Conservation (phyloP, 331 rosid species). For the Telfairia occidentalis region DNA sequence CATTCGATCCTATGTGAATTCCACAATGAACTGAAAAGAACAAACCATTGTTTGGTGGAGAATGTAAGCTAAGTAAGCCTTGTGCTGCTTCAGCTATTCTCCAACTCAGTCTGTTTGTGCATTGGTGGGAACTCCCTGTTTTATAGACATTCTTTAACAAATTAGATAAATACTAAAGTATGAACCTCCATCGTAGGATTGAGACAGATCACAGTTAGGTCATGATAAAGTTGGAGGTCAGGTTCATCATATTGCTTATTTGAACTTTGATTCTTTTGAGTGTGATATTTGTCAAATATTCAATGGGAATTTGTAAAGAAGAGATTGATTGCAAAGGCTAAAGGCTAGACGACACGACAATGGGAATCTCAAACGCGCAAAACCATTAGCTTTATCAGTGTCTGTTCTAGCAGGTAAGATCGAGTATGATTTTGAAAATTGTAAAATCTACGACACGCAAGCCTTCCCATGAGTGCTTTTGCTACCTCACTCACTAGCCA, state of each 20-base stretch:
- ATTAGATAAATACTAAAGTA: constrained; percentile 13
- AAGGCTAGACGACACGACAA: constrained; percentile 16
- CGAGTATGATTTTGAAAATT: constrained; percentile 22
- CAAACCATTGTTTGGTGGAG: constrained; percentile 30
- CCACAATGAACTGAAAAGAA: not conserved
- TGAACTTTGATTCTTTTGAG: constrained; percentile 17
- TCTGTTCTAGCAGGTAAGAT: constrained; percentile 20
- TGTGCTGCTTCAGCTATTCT: constrained; percentile 1
- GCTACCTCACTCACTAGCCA: constrained; percentile 34
- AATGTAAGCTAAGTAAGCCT: not conserved
- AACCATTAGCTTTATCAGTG: constrained; percentile 11
- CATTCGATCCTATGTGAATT: not conserved
- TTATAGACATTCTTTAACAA: constrained; percentile 34
- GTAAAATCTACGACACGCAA: constrained; percentile 21
- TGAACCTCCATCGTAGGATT: constrained; percentile 25
- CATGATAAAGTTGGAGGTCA: constrained; percentile 21
- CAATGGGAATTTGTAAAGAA: constrained; percentile 11
- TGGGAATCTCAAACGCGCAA: constrained; percentile 37
- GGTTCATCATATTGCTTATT: constrained; percentile 27
- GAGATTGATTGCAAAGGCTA: constrained; percentile 38
- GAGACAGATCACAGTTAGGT: constrained; percentile 23
- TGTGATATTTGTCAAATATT: not conserved
- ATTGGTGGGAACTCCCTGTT: constrained; percentile 27
- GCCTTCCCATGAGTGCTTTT: constrained; percentile 38
- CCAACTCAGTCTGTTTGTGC: constrained; percentile 25